Evolutionary conservation across 106 monocot species (phyloP), one percentile per base, ranked within the genome.

Genomic region (Acorus calamus): DNA sequence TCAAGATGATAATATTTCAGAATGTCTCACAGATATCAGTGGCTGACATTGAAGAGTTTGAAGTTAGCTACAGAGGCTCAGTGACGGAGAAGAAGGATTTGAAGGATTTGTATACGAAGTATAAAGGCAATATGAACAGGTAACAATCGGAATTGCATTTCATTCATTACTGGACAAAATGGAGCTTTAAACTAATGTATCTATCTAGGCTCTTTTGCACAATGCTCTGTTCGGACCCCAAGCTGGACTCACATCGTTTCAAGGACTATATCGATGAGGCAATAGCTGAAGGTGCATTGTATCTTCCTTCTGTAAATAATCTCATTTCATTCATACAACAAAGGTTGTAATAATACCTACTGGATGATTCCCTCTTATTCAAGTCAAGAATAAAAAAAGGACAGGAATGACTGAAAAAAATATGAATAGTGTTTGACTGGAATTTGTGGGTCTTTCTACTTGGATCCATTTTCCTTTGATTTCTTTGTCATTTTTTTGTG

Each of bases 21-120:
- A 28, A 28, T 28, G 28, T 28, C 28, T 28, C 68, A 14, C 64
- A 94, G 94, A 81, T 94, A 28, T 86, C 94, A 7, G 89, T 77
- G 63, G 89, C 86, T 79, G 94, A 94, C 71, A 86, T 94, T 80
- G 94, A 94, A 78, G 94, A 89, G 60, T 94, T 94, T 70, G 89
- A 89, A 70, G 89, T 81, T 47, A 94, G 75, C 55, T 94, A 94
- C 65, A 81, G 94, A 82, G 94, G 94, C 9, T 94, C 94, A 57
- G 86, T 86, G 68, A 79, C 79, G 47, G 94, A 94, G 76, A 83
- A 86, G 64, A 94, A 81, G 62, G 94, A 94, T 79, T 56, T 94
- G 14, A 86, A 89, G 66, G 84, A 86, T 47, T 71, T 94, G 10
- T 94, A 86, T 67, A 70, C 11, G 45, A 76, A 84, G 79, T 86